Evolutionary conservation across 495 filamentous ascomycete genomes (phyloP).

Genomic region (Hyaloscypha variabilis): DNA sequence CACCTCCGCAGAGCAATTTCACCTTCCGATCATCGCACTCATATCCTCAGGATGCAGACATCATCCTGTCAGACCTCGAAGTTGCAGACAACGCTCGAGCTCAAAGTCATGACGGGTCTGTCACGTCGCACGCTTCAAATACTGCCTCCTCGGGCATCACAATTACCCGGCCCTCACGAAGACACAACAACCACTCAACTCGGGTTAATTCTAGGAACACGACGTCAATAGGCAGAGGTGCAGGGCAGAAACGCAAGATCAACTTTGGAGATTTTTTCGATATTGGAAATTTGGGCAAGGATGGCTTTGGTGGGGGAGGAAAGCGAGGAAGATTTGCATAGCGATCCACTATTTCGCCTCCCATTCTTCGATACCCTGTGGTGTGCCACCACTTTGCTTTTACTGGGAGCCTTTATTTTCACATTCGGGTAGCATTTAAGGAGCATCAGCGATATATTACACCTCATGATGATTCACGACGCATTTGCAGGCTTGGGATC

Average conservation of each 20-base stretch:
- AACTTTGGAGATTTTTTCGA: slow-evolving; percentile 83
- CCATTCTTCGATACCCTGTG: slow-evolving; percentile 18
- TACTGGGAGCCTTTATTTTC: background rate
- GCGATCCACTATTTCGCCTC: background rate
- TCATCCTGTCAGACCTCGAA: slow-evolving; percentile 55
- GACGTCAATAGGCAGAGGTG: slow-evolving; percentile 52
- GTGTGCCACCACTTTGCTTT: background rate
- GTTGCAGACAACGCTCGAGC: slow-evolving; percentile 45
- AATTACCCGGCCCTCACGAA: slow-evolving; percentile 50
- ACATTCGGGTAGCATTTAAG: background rate
- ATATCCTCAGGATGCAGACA: slow-evolving; percentile 71
- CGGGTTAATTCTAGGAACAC: slow-evolving; percentile 45
- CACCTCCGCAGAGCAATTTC: slow-evolving; percentile 51
- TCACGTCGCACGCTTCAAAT: slow-evolving; percentile 38
- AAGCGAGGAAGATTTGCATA: slow-evolving; percentile 76
- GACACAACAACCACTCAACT: slow-evolving; percentile 47
- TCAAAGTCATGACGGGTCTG: slow-evolving; percentile 30
- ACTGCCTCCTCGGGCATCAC: slow-evolving; percentile 30
- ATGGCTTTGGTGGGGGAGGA: slow-evolving; percentile 63
- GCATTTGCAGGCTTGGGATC: slow-evolving; percentile 15
- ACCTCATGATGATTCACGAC: slow-evolving; percentile 19
- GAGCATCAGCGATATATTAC: slow-evolving; percentile 13
- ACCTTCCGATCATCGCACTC: slow-evolving; percentile 72
- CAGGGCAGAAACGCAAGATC: slow-evolving; percentile 79
- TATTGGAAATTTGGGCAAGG: slow-evolving; percentile 67